Evolutionary conservation across 2,329 filamentous ascomycete genomes (phyloP).

Genomic region (Ascochyta rabiei): DNA sequence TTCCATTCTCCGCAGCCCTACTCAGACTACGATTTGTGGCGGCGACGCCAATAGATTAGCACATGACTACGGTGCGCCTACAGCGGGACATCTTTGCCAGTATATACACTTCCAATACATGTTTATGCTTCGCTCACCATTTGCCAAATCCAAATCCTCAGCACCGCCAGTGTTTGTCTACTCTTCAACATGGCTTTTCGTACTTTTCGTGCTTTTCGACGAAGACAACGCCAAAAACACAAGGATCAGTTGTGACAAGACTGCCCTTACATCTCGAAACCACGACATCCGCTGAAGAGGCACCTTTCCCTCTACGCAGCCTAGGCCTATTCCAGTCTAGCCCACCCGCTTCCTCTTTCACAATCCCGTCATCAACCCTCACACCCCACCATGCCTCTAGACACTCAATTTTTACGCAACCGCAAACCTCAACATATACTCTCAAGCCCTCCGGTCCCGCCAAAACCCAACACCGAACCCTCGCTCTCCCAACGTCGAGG

Average conservation of each 20-base stretch:
- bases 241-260: too few species aligned
- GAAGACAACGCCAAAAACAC: too few species aligned
- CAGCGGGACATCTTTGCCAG: not conserved
- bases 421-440: not conserved
- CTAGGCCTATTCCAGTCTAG: not conserved
- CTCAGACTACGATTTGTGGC: not conserved
- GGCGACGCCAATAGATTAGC: not conserved
- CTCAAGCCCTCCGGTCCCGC: conserved; percentile 4
- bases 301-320: too few species aligned
- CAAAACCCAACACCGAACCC: not conserved
- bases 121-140: not conserved
- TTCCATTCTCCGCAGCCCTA: conserved; percentile 33
- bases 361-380: not conserved
- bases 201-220: too few species aligned
- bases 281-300: too few species aligned
- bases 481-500: conserved; percentile 5
- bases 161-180: not conserved
- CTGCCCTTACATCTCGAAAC: too few species aligned
- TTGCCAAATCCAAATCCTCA: not conserved
- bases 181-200: not conserved
- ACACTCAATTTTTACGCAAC: not conserved
- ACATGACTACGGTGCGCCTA: not conserved
- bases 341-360: not conserved
- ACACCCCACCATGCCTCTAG: not conserved
- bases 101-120: not conserved